Evolutionary conservation across 1,284 basidiomycete species (phyloP).

Genomic region (Apiotrichum siamense): DNA sequence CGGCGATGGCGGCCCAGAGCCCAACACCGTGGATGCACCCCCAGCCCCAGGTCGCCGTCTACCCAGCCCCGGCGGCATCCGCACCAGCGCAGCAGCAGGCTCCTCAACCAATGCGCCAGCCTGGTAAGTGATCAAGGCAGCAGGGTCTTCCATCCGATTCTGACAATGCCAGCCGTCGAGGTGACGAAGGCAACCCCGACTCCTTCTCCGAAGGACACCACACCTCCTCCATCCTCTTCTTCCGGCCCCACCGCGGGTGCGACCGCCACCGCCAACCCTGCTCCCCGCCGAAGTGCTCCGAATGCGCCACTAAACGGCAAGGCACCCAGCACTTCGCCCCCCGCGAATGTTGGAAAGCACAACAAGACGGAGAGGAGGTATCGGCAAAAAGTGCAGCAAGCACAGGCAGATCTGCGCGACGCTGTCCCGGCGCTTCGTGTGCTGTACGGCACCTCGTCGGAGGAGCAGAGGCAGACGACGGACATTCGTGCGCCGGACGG

Average conservation of each 20-base stretch:
- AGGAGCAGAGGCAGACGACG: conserved; percentile 39
- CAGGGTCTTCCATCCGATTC: no score
- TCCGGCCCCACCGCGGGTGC: no score
- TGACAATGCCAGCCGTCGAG: no score
- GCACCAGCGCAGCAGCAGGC: not conserved
- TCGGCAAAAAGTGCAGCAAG: conserved; percentile 47
- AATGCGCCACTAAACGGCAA: conserved; percentile 18
- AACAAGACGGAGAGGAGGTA: conserved; percentile 48
- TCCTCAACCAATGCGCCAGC: not conserved
- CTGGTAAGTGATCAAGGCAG: not conserved
- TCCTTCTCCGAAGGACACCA: no score
- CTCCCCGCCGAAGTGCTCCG: conserved; percentile 18
- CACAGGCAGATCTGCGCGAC: conserved; percentile 46
- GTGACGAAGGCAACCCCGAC: no score
- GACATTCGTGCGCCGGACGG: conserved; percentile 41
- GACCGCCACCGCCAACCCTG: conserved; percentile 1
- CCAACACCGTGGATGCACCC: not conserved
- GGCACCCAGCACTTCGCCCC: conserved; percentile 4
- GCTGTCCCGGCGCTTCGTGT: conserved; percentile 44
- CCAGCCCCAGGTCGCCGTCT: not conserved
- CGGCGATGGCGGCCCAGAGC: not conserved
- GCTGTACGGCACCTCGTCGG: conserved; percentile 43
- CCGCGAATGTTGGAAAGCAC: conserved; percentile 39
- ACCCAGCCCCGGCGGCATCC: not conserved
- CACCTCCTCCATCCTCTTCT: no score